phyloP scores from a whole-genome alignment of 2,329 filamentous ascomycete species.

The Trichocomaceae sp. region DNA sequence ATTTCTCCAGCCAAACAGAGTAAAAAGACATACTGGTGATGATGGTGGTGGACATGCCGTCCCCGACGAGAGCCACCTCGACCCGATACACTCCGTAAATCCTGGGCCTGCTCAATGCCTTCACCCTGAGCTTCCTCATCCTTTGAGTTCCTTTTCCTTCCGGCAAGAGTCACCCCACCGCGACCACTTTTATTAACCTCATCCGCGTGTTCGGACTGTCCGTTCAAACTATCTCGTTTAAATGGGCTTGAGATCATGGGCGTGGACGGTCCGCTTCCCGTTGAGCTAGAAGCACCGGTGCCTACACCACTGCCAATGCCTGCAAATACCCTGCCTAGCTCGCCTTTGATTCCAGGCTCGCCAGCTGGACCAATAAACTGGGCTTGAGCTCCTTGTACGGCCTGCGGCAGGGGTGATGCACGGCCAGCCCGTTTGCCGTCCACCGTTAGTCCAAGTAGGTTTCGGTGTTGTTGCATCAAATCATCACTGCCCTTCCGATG shows the following conservation, averaged over 20 bases:
- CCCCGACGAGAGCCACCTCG: slow-evolving; percentile 61
- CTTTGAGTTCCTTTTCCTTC: slow-evolving; percentile 62
- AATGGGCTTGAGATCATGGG: slow-evolving; percentile 49
- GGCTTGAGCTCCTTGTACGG: slow-evolving; percentile 83
- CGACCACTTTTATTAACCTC: slow-evolving; percentile 38
- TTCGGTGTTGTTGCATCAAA: slow-evolving; percentile 56
- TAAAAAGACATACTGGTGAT: slow-evolving; percentile 45
- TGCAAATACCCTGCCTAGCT: slow-evolving; percentile 90
- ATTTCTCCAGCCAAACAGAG: no score
- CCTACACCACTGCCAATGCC: slow-evolving; percentile 73
- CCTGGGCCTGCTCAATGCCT: slow-evolving; percentile 58
- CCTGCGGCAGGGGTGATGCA: slow-evolving; percentile 82
- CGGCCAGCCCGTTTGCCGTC: slow-evolving; percentile 78
- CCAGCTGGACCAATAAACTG: slow-evolving; percentile 70
- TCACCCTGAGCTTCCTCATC: slow-evolving; percentile 65
- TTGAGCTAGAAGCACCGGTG: slow-evolving; percentile 43
- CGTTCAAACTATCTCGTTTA: slow-evolving; percentile 43
- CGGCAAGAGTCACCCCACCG: slow-evolving; percentile 45
- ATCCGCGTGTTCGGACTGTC: slow-evolving; percentile 36
- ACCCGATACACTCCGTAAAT: slow-evolving; percentile 48
- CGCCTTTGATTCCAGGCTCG: slow-evolving; percentile 86
- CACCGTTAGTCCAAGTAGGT: slow-evolving; percentile 62
- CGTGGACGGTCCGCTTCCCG: slow-evolving; percentile 48
- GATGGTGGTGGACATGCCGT: slow-evolving; percentile 51
- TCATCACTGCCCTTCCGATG: slow-evolving; percentile 47